phyloP scores from a whole-genome alignment of 371 early-diverging fungal genomes.

The Lichtheimia corymbifera region DNA sequence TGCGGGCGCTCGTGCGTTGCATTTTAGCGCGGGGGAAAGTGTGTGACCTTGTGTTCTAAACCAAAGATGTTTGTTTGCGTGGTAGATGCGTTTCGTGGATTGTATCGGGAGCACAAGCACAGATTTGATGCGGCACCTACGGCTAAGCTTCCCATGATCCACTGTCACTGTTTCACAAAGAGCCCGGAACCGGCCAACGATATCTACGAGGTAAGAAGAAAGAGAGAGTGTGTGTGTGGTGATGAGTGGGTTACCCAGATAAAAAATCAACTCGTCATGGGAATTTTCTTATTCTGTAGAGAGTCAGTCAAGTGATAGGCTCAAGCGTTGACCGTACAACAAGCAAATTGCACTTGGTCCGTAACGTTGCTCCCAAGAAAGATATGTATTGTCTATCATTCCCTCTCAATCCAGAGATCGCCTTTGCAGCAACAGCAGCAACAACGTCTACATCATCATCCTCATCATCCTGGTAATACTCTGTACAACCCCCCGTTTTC shows the following conservation, averaged over 20 bases:
- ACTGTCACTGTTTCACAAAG: conserved; percentile 94
- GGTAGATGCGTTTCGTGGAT: conserved; percentile 71
- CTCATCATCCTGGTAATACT: not conserved
- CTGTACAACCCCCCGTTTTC: no score
- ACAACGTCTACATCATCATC: not conserved
- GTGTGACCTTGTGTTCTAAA: conserved; percentile 3
- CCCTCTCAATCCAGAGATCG: conserved; percentile 61
- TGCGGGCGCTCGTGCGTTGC: no score
- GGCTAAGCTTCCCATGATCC: conserved; percentile 78
- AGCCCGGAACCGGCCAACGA: conserved; percentile 72
- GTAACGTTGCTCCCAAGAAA: conserved; percentile 97
- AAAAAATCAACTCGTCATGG: conserved; percentile 5
- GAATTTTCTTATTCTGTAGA: conserved; percentile 22
- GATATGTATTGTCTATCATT: conserved; percentile 97
- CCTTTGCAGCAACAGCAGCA: conserved; percentile 37
- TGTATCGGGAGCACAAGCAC: conserved; percentile 55
- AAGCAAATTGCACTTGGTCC: conserved; percentile 71
- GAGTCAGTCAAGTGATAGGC: conserved; percentile 59
- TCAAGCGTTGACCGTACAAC: conserved; percentile 45
- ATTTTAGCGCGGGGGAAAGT: not conserved
- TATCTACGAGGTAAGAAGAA: conserved; percentile 55
- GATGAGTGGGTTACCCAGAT: conserved; percentile 7
- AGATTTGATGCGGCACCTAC: conserved; percentile 34
- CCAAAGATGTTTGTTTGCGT: not conserved
- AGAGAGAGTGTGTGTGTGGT: not conserved